Percentiles rank a stretch among this genome's conserved stretches.
phyloP scores from a whole-genome alignment of 306 rosid species.

The Cicer chorassanicum region DNA sequence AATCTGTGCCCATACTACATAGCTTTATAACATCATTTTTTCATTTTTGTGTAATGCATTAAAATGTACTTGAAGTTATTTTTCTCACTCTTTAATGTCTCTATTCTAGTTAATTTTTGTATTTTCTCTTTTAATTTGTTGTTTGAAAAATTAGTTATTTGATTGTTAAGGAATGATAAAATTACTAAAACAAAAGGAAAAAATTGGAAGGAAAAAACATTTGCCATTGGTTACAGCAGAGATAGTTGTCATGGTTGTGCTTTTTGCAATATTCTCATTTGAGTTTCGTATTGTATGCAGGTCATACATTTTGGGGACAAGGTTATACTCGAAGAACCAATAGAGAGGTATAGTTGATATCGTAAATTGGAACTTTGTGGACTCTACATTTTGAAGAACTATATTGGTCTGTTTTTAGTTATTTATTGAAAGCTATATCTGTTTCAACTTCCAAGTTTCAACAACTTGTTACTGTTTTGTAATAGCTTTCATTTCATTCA shows the following conservation, averaged over 20 bases:
- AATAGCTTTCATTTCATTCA: constrained; percentile 2
- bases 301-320: constrained; percentile 79
- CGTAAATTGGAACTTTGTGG: constrained; percentile 30
- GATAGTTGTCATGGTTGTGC: constrained; percentile 13
- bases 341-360: constrained; percentile 73
- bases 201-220: too few species aligned
- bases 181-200: too few species aligned
- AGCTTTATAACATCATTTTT: background rate
- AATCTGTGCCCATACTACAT: too few species aligned
- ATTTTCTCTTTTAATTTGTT: constrained; percentile 27
- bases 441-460: constrained; percentile 30
- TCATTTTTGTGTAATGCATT: constrained; percentile 5
- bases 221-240: background rate
- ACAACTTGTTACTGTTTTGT: constrained; percentile 4
- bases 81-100: background rate
- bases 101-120: background rate
- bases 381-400: constrained; percentile 33
- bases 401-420: constrained; percentile 21
- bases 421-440: constrained; percentile 12
- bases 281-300: constrained; percentile 50
- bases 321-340: constrained; percentile 85
- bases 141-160: background rate
- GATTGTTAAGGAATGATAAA: too few species aligned
- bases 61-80: constrained; percentile 3
- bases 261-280: background rate